These are phyloP conservation scores for Collybia mongolica DNA, from an alignment of 768 basidiomycete genomes.

Conservation along the genomic window DNA sequence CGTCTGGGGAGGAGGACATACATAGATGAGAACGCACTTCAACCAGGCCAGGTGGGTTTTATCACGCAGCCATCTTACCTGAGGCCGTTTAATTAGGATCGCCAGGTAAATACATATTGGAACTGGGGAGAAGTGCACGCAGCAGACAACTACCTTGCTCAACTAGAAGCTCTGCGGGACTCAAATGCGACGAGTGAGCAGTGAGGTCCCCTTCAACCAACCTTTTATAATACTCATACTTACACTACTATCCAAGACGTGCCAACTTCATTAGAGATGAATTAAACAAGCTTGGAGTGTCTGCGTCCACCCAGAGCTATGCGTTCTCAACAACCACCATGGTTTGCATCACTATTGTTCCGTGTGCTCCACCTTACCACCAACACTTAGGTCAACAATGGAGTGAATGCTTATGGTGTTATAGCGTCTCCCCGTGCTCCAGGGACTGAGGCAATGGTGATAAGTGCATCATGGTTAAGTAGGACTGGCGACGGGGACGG, in stretches of 20 bases:
- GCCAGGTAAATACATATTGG: constrained; percentile 88
- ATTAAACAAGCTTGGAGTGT: constrained; percentile 74
- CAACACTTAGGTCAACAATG: constrained; percentile 46
- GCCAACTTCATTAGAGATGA: constrained; percentile 59
- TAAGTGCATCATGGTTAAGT: constrained; percentile 90
- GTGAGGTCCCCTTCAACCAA: constrained; percentile 44
- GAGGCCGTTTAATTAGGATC: too few relatives aligned
- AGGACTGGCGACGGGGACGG: constrained; percentile 54
- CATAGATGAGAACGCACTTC: constrained; percentile 94
- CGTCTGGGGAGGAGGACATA: constrained; percentile 68
- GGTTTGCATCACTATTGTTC: constrained; percentile 38
- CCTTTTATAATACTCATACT: neutral
- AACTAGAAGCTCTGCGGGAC: constrained; percentile 62
- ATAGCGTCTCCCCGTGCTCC: constrained; percentile 84
- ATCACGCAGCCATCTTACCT: neutral
- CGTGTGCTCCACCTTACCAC: constrained; percentile 3
- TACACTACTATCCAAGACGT: constrained; percentile 44
- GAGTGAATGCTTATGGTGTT: constrained; percentile 82
- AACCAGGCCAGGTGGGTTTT: constrained; percentile 76
- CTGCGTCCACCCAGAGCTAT: constrained; percentile 69
- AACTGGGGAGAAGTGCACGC: constrained; percentile 86
- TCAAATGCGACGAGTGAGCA: constrained; percentile 65
- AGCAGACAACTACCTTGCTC: constrained; percentile 78
- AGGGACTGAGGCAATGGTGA: constrained; percentile 90
- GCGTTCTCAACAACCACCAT: constrained; percentile 47